phyloP scores from a whole-genome alignment of 1,139 yeast species.

The Kodamaea fungicola region DNA sequence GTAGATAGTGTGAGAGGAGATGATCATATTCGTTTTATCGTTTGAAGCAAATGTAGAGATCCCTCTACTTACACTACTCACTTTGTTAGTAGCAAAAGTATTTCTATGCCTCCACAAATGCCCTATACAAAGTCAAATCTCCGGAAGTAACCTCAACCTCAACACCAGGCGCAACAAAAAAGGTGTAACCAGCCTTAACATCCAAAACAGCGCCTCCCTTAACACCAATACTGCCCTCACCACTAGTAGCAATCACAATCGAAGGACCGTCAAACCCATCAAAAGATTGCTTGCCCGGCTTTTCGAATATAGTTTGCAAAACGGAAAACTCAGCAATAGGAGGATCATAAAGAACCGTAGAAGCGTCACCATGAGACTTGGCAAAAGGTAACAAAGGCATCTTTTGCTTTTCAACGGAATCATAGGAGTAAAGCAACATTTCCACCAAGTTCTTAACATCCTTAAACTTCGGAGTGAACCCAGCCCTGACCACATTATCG shows the following conservation, averaged over 20 bases:
- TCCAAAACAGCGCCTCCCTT: constrained; percentile 41
- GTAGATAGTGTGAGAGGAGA: no score
- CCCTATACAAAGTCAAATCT: constrained; percentile 75
- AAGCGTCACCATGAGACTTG: constrained; percentile 66
- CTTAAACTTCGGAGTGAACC: constrained; percentile 96
- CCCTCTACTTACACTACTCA: background rate
- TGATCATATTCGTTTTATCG: no score
- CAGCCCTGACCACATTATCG: constrained; percentile 97
- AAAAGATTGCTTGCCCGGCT: constrained; percentile 43
- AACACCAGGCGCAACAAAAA: constrained; percentile 77
- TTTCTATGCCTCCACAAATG: constrained; percentile 70
- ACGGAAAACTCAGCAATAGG: constrained; percentile 97
- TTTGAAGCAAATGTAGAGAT: no score
- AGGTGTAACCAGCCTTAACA: constrained; percentile 70
- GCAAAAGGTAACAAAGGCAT: constrained; percentile 67
- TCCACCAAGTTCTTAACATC: constrained; percentile 86
- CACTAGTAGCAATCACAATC: constrained; percentile 78
- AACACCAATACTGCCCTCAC: constrained; percentile 58
- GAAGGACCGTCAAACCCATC: constrained; percentile 82
- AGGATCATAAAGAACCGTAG: constrained; percentile 76
- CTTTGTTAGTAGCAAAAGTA: background rate
- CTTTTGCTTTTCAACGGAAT: constrained; percentile 88
- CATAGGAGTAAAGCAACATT: constrained; percentile 87
- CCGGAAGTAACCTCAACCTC: constrained; percentile 58
- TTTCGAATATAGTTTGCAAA: constrained; percentile 62